Base-by-base conservation (phyloP, 2,329 filamentous ascomycete genomes). In the Hypoxylon sp. region DNA sequence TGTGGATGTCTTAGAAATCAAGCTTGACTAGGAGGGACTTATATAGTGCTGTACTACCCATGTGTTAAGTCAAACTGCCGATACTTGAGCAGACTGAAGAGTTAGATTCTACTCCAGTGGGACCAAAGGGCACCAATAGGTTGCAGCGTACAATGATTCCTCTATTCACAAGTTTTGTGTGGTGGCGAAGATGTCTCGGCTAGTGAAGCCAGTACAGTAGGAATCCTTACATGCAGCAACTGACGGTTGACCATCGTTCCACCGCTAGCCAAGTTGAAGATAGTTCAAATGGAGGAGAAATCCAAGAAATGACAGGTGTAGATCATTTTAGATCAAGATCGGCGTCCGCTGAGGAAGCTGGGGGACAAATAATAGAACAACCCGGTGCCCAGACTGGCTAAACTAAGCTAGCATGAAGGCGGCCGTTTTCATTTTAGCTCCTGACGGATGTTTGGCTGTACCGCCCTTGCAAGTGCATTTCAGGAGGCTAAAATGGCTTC, bases 281-380 rank as follows among this genome's bases (percentile, higher is more conserved):
- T 62, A 44, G 55, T 37, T 53, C 22, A 19, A 54, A 33, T 29
- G 51, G 42, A 33, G 48, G 44, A 63, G 55, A 19, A 48, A 29
- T 46, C 57, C 42, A 58, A 29, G 33, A 33, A 53, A 48, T 68
- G 67, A 70, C 64, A 72, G 44, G 52, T 44, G 65, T 37, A 64
- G 62, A 72, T 72, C 70, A 22, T 61, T 46, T 61, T 66, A 66
- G 67, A 62, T 63, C 61, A 59, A 59, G 47, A 59, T 67, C 70
- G 51, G 55, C 57, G 50, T 52, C 47, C 44, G 19, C 17, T 57
- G 31, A n/a, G 24, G 51, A 52, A 48, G 33, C 47, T 39, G 39
- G 19, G 19, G 47, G 31, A 44, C 47, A 53, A 60, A 62, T 39
- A 26, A 59, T 13, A 59, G 48, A 13, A 42, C 17, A 35, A 54